Base-by-base conservation (phyloP, 1,284 basidiomycete species). In the Cryptococcus sp. region DNA sequence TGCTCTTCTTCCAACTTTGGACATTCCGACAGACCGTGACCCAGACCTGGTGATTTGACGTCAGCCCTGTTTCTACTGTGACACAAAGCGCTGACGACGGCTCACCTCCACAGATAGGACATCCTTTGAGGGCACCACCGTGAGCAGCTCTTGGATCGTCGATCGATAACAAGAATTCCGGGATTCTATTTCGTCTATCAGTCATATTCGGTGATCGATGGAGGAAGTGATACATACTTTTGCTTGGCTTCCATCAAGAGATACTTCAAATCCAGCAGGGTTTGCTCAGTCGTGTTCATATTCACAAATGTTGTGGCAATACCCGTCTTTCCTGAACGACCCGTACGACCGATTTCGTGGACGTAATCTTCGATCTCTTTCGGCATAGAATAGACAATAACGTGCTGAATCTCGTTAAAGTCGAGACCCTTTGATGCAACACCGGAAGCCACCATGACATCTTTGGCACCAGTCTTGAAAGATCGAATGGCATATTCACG, bases 301-400 rank as follows among this genome's bases (percentile, higher is more conserved):
- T 99, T 99, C 57, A 99, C 92, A 77, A 99, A 99, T n/a, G 96
- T 96, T 22, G 96, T 99, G n/a, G 96, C 96, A 54, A 98, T 93
- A 62, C 96, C 96, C 1, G 95, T 99, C 76, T 97, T 98, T 23
- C 96, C 96, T 62, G 90, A 93, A 64, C 96, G 87, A 54, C 96
- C 96, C 1, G 96, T 99, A 66, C 96, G 89, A 23, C 96, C 96
- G 67, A 99, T 98, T 78, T 98, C 94, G 81, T 99, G 96, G 34
- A 96, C 93, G 55, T 77, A 77, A 74, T 95, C 93, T 79, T 97
- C 96, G 58, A 99, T 98, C 80, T 99, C 96, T 77, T 97, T 98
- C 0, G 96, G 96, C 96, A 99, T 99, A 16, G 91, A 88, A 78
- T 94, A 99, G 62, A 76, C 73, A 38, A 77, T 76, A 50, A 78